Percentiles rank a stretch among this genome's conserved stretches.
phyloP scores from a whole-genome alignment of 1,284 basidiomycete genomes.

The Porogramme epimiltina region DNA sequence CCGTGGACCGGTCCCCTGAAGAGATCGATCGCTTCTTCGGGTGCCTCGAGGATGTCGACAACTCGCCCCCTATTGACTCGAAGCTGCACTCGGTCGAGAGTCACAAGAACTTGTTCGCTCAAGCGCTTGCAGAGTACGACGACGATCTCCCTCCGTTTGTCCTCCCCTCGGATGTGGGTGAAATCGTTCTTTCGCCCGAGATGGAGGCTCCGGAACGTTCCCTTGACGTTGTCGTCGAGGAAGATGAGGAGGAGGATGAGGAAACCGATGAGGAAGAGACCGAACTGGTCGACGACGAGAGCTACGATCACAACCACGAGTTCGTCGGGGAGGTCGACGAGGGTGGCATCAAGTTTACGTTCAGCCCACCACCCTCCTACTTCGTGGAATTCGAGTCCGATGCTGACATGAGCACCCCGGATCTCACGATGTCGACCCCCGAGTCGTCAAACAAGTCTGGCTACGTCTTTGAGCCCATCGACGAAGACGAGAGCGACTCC shows the following conservation, averaged over 20 bases:
- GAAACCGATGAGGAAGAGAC: slow-evolving; percentile 35
- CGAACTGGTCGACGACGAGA: slow-evolving; percentile 19
- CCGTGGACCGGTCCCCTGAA: slow-evolving; percentile 33
- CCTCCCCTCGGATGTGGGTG: slow-evolving; percentile 51
- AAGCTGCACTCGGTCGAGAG: slow-evolving; percentile 45
- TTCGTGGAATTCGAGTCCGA: slow-evolving; percentile 13
- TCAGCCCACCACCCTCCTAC: slow-evolving; percentile 51
- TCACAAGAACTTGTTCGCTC: slow-evolving; percentile 58
- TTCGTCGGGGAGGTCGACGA: slow-evolving; percentile 49
- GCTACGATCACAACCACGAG: slow-evolving; percentile 41
- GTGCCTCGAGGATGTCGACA: slow-evolving; percentile 64
- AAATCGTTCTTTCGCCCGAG: slow-evolving; percentile 47
- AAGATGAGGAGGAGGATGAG: slow-evolving; percentile 45
- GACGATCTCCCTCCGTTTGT: slow-evolving; percentile 53
- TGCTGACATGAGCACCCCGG: slow-evolving; percentile 15
- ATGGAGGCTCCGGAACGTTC: slow-evolving; percentile 33
- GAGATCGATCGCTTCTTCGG: slow-evolving; percentile 74
- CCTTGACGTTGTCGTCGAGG: slow-evolving; percentile 46
- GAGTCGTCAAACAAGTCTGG: slow-evolving; percentile 17
- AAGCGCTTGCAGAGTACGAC: slow-evolving; percentile 44
- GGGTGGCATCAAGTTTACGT: slow-evolving; percentile 71
- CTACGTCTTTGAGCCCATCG: slow-evolving; percentile 25
- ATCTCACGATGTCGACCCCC: slow-evolving; percentile 20
- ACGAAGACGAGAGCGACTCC: slow-evolving; percentile 35
- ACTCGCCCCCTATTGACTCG: slow-evolving; percentile 42